phyloP scores from a whole-genome alignment of 2,329 filamentous ascomycete species.

The Xylariaceae sp. region DNA sequence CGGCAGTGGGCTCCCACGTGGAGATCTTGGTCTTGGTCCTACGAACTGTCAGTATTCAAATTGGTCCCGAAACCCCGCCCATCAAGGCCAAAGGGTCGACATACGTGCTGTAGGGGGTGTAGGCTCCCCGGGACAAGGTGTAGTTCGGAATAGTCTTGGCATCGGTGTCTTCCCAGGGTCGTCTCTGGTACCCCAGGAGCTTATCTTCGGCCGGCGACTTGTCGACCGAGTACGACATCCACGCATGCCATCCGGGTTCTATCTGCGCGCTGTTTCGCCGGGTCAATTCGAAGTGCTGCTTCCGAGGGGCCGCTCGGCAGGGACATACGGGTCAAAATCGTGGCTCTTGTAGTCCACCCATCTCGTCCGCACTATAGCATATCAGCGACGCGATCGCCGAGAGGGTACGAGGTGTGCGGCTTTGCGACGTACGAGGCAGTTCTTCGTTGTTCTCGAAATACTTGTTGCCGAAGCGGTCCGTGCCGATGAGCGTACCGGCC shows the following conservation, averaged over 20 bases:
- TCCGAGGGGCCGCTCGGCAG: background rate
- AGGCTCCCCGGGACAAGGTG: conserved; percentile 71
- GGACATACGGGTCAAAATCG: conserved; percentile 66
- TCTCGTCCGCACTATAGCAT: conserved; percentile 68
- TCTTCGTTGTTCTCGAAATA: conserved; percentile 95
- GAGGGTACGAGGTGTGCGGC: too few relatives aligned
- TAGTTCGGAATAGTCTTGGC: conserved; percentile 63
- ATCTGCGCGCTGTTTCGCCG: conserved; percentile 57
- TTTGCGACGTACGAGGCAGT: conserved; percentile 63
- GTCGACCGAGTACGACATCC: conserved; percentile 92
- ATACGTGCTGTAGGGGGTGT: conserved; percentile 92
- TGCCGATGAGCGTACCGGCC: conserved; percentile 75
- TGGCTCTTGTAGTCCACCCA: conserved; percentile 96
- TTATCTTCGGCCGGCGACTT: conserved; percentile 73
- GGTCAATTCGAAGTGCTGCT: too few relatives aligned
- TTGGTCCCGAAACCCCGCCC: background rate
- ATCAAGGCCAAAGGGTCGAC: conserved; percentile 31
- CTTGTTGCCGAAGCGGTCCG: conserved; percentile 92
- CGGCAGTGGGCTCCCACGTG: conserved; percentile 41
- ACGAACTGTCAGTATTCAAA: conserved; percentile 12
- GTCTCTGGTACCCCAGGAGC: conserved; percentile 56
- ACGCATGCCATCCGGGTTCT: conserved; percentile 96
- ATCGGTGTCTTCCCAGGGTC: conserved; percentile 68
- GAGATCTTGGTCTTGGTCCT: conserved; percentile 48
- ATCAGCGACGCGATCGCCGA: conserved; percentile 6